phyloP scores from a whole-genome alignment of 2,329 filamentous ascomycete species.

The Colletotrichum viniferum region DNA sequence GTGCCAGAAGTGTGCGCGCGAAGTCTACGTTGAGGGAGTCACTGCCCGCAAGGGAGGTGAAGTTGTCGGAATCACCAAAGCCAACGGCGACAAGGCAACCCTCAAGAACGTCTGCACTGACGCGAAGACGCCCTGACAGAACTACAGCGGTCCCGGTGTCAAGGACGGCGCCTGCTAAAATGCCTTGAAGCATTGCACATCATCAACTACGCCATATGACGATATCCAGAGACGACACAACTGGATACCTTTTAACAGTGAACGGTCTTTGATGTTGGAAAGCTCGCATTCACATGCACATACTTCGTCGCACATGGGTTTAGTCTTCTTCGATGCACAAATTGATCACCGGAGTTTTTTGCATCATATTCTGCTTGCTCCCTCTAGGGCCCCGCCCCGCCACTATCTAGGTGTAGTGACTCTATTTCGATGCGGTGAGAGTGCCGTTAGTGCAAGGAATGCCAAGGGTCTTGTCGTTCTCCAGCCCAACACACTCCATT shows the following conservation, averaged over 20 bases:
- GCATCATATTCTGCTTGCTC: background rate
- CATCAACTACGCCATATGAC: background rate
- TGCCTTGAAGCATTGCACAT: background rate
- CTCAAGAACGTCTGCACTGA: conserved; percentile 24
- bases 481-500: conserved; percentile 2
- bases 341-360: background rate
- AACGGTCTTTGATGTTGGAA: background rate
- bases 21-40: conserved; percentile 18
- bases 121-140: conserved; percentile 24
- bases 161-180: conserved; percentile 19
- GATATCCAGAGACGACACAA: background rate
- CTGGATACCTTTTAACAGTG: background rate
- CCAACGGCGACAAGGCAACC: conserved; percentile 14
- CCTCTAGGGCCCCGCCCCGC: background rate
- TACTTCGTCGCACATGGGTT: background rate
- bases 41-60: conserved; percentile 15
- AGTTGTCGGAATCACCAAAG: conserved; percentile 16
- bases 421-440: background rate
- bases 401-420: background rate
- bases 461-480: background rate
- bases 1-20: conserved; percentile 11
- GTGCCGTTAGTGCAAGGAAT: conserved; percentile 11
- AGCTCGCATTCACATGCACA: background rate
- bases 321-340: background rate
- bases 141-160: conserved; percentile 20